These are phyloP conservation scores for Mycena polygramma DNA, from an alignment of 768 basidiomycete genomes.

Conservation along the genomic window DNA sequence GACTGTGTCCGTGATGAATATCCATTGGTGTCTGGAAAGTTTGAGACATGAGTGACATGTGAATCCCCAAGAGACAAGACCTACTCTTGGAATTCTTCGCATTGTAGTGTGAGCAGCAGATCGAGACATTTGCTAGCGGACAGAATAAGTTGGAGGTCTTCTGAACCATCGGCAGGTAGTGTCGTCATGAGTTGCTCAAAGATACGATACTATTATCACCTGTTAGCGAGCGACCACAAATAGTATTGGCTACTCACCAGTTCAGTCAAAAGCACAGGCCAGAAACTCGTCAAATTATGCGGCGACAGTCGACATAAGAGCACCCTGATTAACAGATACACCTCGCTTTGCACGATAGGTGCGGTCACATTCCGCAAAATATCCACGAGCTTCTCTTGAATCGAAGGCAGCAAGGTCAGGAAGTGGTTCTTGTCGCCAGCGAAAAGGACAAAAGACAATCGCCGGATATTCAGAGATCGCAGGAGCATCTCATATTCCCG, in stretches of 20 bases:
- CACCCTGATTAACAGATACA: slow-evolving; percentile 93
- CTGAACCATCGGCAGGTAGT: slow-evolving; percentile 85
- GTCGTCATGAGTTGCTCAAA: slow-evolving; percentile 85
- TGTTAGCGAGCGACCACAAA: slow-evolving; percentile 10
- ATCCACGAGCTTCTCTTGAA: slow-evolving; percentile 98
- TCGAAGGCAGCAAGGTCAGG: slow-evolving; percentile 87
- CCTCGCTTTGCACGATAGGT: slow-evolving; percentile 92
- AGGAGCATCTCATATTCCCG: slow-evolving; percentile 93
- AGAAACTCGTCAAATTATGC: slow-evolving; percentile 94
- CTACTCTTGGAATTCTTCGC: slow-evolving; percentile 98
- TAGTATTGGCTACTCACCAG: slow-evolving; percentile 60
- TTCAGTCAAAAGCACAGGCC: slow-evolving; percentile 96
- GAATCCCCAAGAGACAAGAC: slow-evolving; percentile 30
- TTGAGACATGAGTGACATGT: slow-evolving; percentile 13
- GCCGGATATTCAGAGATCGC: slow-evolving; percentile 87
- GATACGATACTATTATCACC: slow-evolving; percentile 78
- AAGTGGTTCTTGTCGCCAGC: slow-evolving; percentile 93
- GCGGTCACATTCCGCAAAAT: slow-evolving; percentile 84
- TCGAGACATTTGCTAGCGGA: slow-evolving; percentile 96
- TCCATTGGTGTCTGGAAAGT: slow-evolving; percentile 89
- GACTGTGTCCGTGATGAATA: slow-evolving; percentile 97
- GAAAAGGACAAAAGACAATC: slow-evolving; percentile 89
- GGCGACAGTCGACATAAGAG: slow-evolving; percentile 90
- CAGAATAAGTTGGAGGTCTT: slow-evolving; percentile 85
- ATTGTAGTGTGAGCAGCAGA: slow-evolving; percentile 91